Conservation (phyloP, 2,329 filamentous ascomycete species). For the Pyrenophora graminea region DNA sequence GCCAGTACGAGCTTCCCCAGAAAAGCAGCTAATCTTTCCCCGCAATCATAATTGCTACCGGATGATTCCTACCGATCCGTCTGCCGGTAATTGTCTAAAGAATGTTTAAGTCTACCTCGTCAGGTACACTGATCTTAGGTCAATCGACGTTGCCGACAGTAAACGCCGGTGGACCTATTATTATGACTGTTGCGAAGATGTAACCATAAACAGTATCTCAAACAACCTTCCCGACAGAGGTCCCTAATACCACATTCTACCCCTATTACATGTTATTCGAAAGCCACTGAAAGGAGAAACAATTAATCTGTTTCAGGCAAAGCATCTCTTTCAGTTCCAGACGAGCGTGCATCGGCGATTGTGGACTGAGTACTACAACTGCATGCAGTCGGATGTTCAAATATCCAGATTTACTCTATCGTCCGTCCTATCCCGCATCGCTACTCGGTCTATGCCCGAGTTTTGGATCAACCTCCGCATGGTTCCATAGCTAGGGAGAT, state of each 20-base stretch:
- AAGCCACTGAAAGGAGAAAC: too few relatives aligned
- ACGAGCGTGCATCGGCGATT: background rate
- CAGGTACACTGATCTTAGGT: background rate
- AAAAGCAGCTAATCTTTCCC: constrained; percentile 16
- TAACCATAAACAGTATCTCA: too few relatives aligned
- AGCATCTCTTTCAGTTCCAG: background rate
- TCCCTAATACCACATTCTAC: too few relatives aligned
- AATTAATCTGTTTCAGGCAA: too few relatives aligned
- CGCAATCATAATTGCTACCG: constrained; percentile 13
- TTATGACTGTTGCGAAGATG: too few relatives aligned
- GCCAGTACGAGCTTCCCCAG: constrained; percentile 15
- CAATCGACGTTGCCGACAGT: background rate
- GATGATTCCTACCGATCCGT: constrained; percentile 2
- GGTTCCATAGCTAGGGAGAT: background rate
- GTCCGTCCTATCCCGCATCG: background rate
- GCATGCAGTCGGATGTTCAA: too few relatives aligned
- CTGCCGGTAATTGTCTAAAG: constrained; percentile 33
- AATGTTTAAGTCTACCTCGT: constrained; percentile 26
- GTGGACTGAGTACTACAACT: background rate
- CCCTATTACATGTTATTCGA: too few relatives aligned
- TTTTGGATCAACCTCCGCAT: background rate
- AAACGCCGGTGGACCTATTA: background rate
- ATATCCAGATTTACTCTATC: background rate
- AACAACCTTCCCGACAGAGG: too few relatives aligned
- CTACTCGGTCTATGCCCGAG: background rate